A percentile compares a stretch with the other conserved stretches of the same genome.
phyloP scores from a whole-genome alignment of 2,329 filamentous ascomycete species.

The Ilyonectria sp. region DNA sequence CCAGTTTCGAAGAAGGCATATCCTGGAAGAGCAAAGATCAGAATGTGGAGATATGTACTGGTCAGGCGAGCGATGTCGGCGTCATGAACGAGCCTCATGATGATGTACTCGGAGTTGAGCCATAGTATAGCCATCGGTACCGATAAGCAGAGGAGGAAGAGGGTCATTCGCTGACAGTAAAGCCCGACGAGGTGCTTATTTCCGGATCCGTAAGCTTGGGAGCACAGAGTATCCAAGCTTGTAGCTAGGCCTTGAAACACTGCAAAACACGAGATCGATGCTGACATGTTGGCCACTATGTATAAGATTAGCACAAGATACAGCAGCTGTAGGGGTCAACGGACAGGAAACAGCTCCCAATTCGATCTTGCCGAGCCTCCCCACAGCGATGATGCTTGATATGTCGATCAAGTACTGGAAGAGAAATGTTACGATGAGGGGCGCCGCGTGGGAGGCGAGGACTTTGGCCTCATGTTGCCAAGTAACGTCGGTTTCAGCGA shows the following conservation, averaged over 20 bases:
- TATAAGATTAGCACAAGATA: not conserved
- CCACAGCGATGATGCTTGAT: conserved; percentile 83
- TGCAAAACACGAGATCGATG: conserved; percentile 60
- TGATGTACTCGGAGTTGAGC: conserved; percentile 70
- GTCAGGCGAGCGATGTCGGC: conserved; percentile 78
- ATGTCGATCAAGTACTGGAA: conserved; percentile 88
- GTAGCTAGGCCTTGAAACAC: conserved; percentile 86
- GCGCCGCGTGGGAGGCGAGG: conserved; percentile 78
- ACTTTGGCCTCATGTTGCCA: conserved; percentile 93
- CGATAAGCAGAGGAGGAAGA: conserved; percentile 79
- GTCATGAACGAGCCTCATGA: conserved; percentile 66
- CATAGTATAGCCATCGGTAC: conserved; percentile 81
- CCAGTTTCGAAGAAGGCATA: conserved; percentile 83
- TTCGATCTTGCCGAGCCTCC: conserved; percentile 77
- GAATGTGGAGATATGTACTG: conserved; percentile 79
- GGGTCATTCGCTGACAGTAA: conserved; percentile 85
- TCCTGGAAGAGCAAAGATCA: conserved; percentile 81
- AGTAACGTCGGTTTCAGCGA: conserved; percentile 61
- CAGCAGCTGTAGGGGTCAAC: not conserved
- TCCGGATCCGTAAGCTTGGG: conserved; percentile 93
- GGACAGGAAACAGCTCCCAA: conserved; percentile 53
- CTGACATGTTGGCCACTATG: conserved; percentile 76
- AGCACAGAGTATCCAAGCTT: conserved; percentile 90
- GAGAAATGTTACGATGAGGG: conserved; percentile 79
- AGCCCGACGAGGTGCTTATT: conserved; percentile 89